Evolutionary conservation across 2,329 filamentous ascomycete genomes (phyloP).

Genomic region (Pseudopyrenochaeta lycopersici): DNA sequence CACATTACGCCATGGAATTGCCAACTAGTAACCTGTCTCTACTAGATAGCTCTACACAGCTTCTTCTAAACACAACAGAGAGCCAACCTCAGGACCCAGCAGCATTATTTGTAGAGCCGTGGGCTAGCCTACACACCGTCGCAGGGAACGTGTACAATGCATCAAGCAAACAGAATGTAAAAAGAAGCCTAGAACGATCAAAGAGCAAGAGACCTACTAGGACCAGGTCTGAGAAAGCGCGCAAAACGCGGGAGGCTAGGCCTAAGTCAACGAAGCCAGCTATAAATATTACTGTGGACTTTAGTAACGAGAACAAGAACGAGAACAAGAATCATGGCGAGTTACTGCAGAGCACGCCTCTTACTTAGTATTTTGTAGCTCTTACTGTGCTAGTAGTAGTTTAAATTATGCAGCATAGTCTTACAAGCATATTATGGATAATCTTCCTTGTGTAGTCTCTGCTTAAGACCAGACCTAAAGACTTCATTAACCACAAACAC

Average conservation of each 20-base stretch:
- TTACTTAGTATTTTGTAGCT: no score
- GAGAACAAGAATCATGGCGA: no score
- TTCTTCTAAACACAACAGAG: conserved; percentile 2
- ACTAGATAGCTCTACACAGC: background rate
- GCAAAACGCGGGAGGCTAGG: background rate
- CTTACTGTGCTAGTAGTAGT: no score
- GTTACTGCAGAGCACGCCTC: no score
- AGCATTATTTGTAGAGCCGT: background rate
- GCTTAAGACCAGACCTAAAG: no score
- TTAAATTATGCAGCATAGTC: no score
- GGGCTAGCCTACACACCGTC: background rate
- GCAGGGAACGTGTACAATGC: background rate
- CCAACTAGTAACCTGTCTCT: background rate
- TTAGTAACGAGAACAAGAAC: background rate
- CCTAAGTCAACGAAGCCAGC: background rate
- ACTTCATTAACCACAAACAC: no score
- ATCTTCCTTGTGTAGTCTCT: no score
- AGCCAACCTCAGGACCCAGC: background rate
- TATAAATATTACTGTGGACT: background rate
- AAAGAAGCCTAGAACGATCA: no score
- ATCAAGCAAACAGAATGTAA: background rate
- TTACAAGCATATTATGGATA: no score
- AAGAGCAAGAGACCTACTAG: background rate
- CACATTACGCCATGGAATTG: background rate
- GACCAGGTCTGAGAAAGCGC: background rate